A percentile compares a stretch with the other conserved stretches of the same genome.
Conservation (phyloP, 2,329 filamentous ascomycete species). For the Microdochium bolleyi region DNA sequence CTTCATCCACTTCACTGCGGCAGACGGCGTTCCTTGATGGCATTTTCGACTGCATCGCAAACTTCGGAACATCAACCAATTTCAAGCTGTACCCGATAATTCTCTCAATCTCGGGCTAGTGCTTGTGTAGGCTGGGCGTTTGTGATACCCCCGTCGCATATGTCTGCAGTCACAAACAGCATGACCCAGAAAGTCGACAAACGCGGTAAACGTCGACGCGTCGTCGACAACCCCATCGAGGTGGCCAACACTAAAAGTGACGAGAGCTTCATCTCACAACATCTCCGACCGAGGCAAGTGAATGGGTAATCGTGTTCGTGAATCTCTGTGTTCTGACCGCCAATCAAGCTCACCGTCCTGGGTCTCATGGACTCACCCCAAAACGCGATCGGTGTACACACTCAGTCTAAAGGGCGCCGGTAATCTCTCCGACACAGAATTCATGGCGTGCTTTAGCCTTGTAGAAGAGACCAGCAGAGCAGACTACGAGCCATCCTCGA, state of each 20-base stretch:
- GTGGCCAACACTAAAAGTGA: constrained; percentile 38
- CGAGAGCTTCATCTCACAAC: constrained; percentile 37
- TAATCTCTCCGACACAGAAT: constrained; percentile 31
- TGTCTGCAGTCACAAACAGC: background rate
- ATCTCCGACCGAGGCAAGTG: constrained; percentile 38
- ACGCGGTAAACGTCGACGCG: constrained; percentile 17
- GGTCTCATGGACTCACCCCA: constrained; percentile 44
- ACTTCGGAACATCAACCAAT: too few species aligned
- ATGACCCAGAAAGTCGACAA: constrained; percentile 9
- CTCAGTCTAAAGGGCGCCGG: constrained; percentile 33
- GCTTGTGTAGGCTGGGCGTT: too few species aligned
- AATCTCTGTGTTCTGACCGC: background rate
- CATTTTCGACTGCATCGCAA: too few species aligned
- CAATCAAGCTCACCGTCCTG: constrained; percentile 9
- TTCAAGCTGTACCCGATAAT: too few species aligned
- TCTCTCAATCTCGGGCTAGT: too few species aligned
- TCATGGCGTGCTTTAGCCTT: constrained; percentile 45
- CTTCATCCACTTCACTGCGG: too few species aligned
- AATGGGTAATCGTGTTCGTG: background rate
- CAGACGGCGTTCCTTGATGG: too few species aligned
- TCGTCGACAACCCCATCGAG: constrained; percentile 31
- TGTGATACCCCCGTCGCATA: too few species aligned
- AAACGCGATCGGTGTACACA: constrained; percentile 27
- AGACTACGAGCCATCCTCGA: constrained; percentile 55
- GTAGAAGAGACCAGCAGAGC: constrained; percentile 55